Evolutionary conservation across 805 yeast species (phyloP), one percentile per base, ranked within the genome.

Genomic region (Lipomyces lipofer): DNA sequence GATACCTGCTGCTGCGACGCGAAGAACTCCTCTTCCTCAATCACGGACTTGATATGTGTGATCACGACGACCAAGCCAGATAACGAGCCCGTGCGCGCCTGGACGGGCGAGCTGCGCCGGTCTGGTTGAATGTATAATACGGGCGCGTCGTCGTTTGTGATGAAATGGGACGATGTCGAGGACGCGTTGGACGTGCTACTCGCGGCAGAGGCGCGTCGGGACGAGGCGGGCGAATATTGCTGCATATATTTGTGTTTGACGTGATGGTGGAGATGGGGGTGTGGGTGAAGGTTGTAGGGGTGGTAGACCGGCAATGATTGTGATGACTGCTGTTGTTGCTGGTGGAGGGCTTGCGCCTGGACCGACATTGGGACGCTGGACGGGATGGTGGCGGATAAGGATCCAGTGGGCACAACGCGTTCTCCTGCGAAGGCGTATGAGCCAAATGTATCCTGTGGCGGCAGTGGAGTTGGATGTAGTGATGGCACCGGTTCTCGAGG

Each of bases 61-160:
- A 58, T 47, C 12, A 58, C 60, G 24, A 58, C 57, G 19, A 48
- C 51, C 10, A 58, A 52, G n/a, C 62, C 62, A 2, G 58, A 32
- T 12, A 58, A 30, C 19, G 62, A 57, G 30, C 59, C 56, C 13
- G n/a, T 53, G 12, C 43, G 21, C 5, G 22, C 47, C 17, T 49
- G 51, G n/a, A 24, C 28, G 30, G 43, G 13, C 15, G 9, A 21
- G 12, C 43, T 21, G 13, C 29, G 39, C 21, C 12, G 29, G 13
- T 10, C 40, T 7, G 19, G 39, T 13, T 25, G 40, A 6, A 15
- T n/a, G 33, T 8, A 15, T 13, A 15, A 17, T 9, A 33, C 27
- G 4, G 40, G 27, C 3, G 7, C 43, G 17, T 24, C 44, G n/a
- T 25, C 49, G 15, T 17, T 17, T 19, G 40, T n/a, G n/a, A 39